Percentiles rank a stretch among this genome's conserved stretches.
phyloP scores from a whole-genome alignment of 768 basidiomycete species.

The Floccularia luteovirens region DNA sequence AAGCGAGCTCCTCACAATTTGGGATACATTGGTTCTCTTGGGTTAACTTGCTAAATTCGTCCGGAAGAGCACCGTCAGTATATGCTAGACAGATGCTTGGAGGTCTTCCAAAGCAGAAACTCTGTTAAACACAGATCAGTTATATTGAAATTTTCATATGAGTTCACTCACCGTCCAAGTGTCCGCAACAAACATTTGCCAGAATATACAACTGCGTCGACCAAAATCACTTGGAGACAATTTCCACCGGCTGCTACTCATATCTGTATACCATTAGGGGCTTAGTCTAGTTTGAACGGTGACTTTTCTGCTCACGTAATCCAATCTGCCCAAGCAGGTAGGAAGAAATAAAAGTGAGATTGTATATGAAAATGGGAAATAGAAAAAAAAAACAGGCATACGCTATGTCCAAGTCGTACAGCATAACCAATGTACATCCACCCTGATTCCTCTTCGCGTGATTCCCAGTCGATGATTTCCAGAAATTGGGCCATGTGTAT shows the following conservation, averaged over 20 bases:
- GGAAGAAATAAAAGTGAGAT: background rate
- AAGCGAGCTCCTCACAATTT: constrained; percentile 28
- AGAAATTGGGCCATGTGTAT: constrained; percentile 42
- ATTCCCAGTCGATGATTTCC: constrained; percentile 46
- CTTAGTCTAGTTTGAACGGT: background rate
- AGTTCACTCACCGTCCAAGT: constrained; percentile 43
- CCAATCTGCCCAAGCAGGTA: background rate
- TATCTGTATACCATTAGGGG: constrained; percentile 35
- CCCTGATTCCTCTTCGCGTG: constrained; percentile 33
- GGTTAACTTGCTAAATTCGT: constrained; percentile 24
- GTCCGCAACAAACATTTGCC: constrained; percentile 61
- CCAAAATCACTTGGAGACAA: constrained; percentile 35
- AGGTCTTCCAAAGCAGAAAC: constrained; percentile 55
- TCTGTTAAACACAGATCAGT: constrained; percentile 25
- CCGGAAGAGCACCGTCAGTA: constrained; percentile 51
- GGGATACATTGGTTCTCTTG: constrained; percentile 26
- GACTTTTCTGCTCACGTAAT: constrained; percentile 1
- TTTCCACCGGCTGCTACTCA: constrained; percentile 55
- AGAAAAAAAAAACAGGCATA: constrained; percentile 29
- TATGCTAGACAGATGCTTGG: constrained; percentile 43
- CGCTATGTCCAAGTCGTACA: constrained; percentile 51
- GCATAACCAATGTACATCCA: constrained; percentile 57
- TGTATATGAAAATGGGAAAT: background rate
- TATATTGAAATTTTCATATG: background rate
- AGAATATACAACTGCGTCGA: constrained; percentile 51